Conservation (phyloP, 129 eudicot genomes). For the Heracleum sosnowskyi region DNA sequence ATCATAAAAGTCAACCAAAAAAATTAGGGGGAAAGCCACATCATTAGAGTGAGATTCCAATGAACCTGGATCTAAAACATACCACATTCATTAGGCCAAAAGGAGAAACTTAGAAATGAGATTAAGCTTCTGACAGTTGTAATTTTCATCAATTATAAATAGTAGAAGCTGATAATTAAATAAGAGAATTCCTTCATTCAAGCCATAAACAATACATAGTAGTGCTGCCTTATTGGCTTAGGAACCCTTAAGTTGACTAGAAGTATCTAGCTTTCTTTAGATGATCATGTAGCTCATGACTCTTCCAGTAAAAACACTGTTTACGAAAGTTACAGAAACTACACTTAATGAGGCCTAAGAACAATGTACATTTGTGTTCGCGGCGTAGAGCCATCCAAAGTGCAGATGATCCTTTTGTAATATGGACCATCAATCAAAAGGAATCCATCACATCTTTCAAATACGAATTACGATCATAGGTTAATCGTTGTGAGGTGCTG, state of each 20-base stretch:
- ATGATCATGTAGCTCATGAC: neutral
- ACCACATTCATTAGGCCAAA: neutral
- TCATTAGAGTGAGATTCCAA: neutral
- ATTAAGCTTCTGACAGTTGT: neutral
- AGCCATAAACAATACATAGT: neutral
- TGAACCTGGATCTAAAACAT: constrained; percentile 1
- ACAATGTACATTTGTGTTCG: neutral
- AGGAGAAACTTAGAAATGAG: neutral
- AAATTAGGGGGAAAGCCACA: neutral
- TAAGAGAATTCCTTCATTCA: neutral
- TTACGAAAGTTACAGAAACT: neutral
- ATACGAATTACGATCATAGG: neutral
- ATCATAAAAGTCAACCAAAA: neutral
- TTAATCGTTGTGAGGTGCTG: neutral
- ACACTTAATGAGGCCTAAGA: neutral
- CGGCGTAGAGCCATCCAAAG: constrained; percentile 5
- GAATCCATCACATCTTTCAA: neutral
- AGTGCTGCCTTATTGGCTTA: constrained; percentile 1
- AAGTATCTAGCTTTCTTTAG: neutral
- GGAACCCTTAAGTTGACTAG: constrained; percentile 1
- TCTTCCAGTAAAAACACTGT: neutral
- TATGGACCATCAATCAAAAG: neutral
- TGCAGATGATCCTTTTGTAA: neutral
- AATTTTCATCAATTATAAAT: neutral
- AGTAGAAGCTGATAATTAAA: neutral